phyloP scores from a whole-genome alignment of 345 rosid species.

The Hibiscus trionum region DNA sequence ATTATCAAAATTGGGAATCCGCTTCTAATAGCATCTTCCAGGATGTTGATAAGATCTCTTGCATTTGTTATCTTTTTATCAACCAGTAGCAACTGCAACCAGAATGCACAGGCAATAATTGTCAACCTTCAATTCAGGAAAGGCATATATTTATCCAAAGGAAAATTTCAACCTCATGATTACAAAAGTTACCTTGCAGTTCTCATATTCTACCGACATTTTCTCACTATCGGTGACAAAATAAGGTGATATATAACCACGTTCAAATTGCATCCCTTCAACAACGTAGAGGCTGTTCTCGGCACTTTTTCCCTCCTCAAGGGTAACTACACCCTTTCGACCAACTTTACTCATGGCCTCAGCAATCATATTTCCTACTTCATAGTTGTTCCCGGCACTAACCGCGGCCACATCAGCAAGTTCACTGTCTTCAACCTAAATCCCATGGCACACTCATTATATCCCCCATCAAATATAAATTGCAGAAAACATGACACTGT shows the following conservation, averaged over 20 bases:
- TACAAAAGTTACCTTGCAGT: slow-evolving; percentile 66
- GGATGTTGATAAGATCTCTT: slow-evolving; percentile 72
- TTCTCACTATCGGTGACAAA: slow-evolving; percentile 95
- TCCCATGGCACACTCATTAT: not conserved
- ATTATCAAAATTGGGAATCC: slow-evolving; percentile 65
- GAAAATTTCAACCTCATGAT: not conserved
- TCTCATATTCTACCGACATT: slow-evolving; percentile 93
- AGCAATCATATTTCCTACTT: slow-evolving; percentile 94
- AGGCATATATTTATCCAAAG: not conserved
- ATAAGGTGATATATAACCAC: slow-evolving; percentile 97
- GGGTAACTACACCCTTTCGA: slow-evolving; percentile 91
- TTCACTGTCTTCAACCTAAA: slow-evolving; percentile 97
- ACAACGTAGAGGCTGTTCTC: slow-evolving; percentile 93
- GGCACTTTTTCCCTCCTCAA: slow-evolving; percentile 98
- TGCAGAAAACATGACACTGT: not conserved
- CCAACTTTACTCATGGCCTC: slow-evolving; percentile 99
- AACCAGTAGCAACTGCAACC: slow-evolving; percentile 83
- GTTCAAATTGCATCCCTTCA: slow-evolving; percentile 99
- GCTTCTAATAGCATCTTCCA: slow-evolving; percentile 88
- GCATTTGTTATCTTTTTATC: slow-evolving; percentile 97
- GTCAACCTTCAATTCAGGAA: not conserved
- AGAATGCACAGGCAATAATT: not conserved
- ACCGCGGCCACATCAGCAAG: slow-evolving; percentile 99
- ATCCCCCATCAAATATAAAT: not conserved
- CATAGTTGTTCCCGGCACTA: slow-evolving; percentile 93